Conservation (phyloP, 306 rosid genomes). For the Quercus variabilis region DNA sequence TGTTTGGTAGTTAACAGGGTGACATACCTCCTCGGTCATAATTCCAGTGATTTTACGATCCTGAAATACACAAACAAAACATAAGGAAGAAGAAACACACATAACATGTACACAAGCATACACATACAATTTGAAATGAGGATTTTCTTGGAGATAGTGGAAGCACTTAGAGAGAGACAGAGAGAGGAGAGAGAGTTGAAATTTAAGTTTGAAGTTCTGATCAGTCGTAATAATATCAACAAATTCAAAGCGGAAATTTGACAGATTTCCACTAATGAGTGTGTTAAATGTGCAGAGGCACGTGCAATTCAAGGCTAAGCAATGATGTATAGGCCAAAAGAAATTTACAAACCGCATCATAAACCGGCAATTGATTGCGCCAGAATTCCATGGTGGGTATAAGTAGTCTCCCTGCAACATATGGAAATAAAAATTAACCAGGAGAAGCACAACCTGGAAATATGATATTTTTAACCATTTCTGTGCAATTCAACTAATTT, state of each 20-base stretch:
- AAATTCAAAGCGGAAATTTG: neutral
- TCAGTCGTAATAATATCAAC: neutral
- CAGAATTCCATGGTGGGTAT: conserved; percentile 76
- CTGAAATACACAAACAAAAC: conserved; percentile 27
- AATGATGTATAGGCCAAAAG: neutral
- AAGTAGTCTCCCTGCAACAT: conserved; percentile 63
- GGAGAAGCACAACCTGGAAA: neutral
- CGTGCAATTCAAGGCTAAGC: neutral
- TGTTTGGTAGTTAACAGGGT: conserved; percentile 13
- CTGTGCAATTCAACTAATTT: neutral
- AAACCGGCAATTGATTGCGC: conserved; percentile 76
- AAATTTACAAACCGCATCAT: conserved; percentile 52
- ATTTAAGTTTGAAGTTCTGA: neutral
- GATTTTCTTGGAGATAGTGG: neutral
- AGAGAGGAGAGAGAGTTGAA: too few relatives aligned
- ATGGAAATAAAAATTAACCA: neutral
- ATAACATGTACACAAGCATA: neutral
- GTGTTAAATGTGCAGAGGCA: neutral
- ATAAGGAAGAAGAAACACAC: neutral
- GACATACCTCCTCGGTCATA: conserved; percentile 40
- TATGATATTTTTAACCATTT: neutral
- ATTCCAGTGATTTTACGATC: conserved; percentile 53
- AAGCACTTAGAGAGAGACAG: neutral
- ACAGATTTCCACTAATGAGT: neutral
- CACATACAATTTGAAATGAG: neutral